Base-by-base conservation (phyloP, 108 stramenopile genomes). In the Conticribra weissflogii region DNA sequence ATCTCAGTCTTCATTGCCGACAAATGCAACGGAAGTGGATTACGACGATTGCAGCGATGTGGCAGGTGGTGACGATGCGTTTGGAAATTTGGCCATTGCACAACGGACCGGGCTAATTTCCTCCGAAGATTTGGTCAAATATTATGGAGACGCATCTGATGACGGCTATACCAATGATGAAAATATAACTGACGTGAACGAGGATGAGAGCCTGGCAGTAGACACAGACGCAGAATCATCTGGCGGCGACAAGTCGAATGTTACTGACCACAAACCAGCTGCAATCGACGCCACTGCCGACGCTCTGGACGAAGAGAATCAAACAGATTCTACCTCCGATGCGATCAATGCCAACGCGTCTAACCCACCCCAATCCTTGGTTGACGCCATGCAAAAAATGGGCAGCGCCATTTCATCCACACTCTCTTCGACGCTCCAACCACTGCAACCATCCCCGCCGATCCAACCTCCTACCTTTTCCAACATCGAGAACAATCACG, bases 361-460 rank as follows among this genome's bases (percentile, higher is more conserved):
- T 15, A 19, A 21, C 21, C 2, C 32, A 23, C 16, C 18, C 45
- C 1, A 34, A 45, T 4, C 45, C 3, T 25, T 44, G 28, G 25
- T 47, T 41, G 24, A 62, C 25, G 17, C 23, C 25, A 34, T 17
- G 19, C 15, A 53, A 9, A 32, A 17, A 31, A 1, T 47, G 3
- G 18, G 31, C 18, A 29, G 53, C 14, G 21, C 31, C 24, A 32
- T 53, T 9, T 0, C 36, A 7, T 32, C 50, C 1, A 19, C 49
- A 8, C 48, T 47, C 16, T 9, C 63, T 1, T 0, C 50, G n/a
- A 17, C 49, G 31, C 63, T 62, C 48, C 21, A 8, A 4, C 63
- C 51, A 45, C 63, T 62, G 50, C 21, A 8, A 4, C 63, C 51
- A 31, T 33, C 19, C 21, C 63, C 63, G 15, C 50, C 63, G n/a